These are phyloP conservation scores for Globisporangium orthogonon DNA, from an alignment of 352 stramenopile genomes.

Conservation along the genomic window DNA sequence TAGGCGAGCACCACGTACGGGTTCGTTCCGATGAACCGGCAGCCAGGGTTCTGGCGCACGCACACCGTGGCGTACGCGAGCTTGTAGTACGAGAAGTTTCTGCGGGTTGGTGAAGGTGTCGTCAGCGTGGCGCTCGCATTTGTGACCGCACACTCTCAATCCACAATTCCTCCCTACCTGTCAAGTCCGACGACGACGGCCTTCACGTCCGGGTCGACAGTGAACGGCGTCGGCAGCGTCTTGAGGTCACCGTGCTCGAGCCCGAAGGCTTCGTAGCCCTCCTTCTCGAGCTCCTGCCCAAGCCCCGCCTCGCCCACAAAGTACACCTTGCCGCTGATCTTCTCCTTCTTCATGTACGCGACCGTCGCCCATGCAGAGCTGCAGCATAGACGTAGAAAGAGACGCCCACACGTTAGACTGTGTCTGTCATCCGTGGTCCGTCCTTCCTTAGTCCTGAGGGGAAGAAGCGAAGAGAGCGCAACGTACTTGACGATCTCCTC, in stretches of 20 bases:
- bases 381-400: neutral
- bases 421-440: neutral
- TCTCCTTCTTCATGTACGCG: conserved; percentile 74
- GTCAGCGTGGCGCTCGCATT: neutral
- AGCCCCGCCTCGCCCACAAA: conserved; percentile 75
- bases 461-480: neutral
- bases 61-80: conserved; percentile 72
- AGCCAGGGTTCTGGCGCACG: conserved; percentile 62
- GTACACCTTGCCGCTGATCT: conserved; percentile 78
- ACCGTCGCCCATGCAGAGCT: conserved; percentile 81
- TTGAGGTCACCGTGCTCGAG: conserved; percentile 64
- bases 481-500: conserved; percentile 79
- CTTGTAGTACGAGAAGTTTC: conserved; percentile 83
- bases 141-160: neutral
- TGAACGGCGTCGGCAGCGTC: conserved; percentile 58
- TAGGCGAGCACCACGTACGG: conserved; percentile 29
- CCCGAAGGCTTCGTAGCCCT: conserved; percentile 65
- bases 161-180: conserved; percentile 22
- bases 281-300: conserved; percentile 50
- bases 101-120: conserved; percentile 5
- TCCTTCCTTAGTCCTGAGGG: neutral
- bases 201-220: conserved; percentile 59
- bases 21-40: conserved; percentile 81
- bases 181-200: conserved; percentile 81
- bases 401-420: too few species aligned